Evolutionary conservation across 768 basidiomycete species (phyloP), one percentile per base, ranked within the genome.

Genomic region (Strobilomyces dryophilus): DNA sequence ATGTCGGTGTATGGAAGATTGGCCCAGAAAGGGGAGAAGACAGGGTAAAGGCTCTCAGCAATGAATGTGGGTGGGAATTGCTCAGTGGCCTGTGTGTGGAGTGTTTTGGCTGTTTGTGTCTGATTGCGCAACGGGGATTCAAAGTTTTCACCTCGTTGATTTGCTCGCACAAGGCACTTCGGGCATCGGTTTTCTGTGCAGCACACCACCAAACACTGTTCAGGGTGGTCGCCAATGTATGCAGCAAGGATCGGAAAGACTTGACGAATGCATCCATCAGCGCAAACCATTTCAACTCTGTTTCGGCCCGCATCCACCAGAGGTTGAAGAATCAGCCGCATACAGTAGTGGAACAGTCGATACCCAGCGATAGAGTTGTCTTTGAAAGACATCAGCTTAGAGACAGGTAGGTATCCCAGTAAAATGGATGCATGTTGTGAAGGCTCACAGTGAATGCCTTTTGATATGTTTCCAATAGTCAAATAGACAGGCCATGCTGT

Each of bases 11-110:
- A 26, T 1, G 29, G 47, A 0, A 56, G 44, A 15, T 45, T 34
- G 1, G 47, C 12, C 55, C 39, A 56, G 10, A 56, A 56, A 4
- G 44, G 55, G 0, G 18, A 45, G n/a, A 56, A 56, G 1, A 56
- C 7, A 0, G 44, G 9, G 0, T 18, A 3, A 0, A 53, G 27
- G 12, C 51, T 52, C 1, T 48, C 9, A 14, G 48, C 20, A 1
- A 49, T 21, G n/a, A 41, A 41, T 6, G 27, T n/a, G 5, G 51
- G 15, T 20, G 46, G 7, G 31, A 35, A 50, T 0, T 35, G 26
- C 0, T 10, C 10, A 1, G 41, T 40, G 6, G 55, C 43, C 8
- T 52, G 32, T 1, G 31, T 10, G 1, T 47, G 27, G 1, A 56
- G 52, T 0, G 7, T 6, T 1, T 18, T 3, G 7, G 8, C 45